phyloP scores from a whole-genome alignment of 139 green algal species.

The Chlorokybus atmophyticus region DNA sequence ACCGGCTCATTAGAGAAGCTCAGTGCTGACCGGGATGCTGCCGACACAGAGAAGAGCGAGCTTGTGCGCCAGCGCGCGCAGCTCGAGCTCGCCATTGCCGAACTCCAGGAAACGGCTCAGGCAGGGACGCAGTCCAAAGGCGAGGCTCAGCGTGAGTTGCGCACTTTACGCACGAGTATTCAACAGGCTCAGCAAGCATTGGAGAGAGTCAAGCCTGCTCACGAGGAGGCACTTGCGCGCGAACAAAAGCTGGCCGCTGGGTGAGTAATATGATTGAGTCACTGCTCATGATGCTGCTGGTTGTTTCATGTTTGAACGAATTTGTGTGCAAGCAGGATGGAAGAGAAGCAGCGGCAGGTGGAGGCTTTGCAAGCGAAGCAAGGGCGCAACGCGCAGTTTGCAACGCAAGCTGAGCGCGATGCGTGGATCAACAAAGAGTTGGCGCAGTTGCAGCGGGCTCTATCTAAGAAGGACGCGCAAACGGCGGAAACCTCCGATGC shows the following conservation, averaged over 20 bases:
- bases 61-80: slow-evolving; percentile 34
- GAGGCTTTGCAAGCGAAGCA: slow-evolving; percentile 59
- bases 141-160: too few relatives aligned
- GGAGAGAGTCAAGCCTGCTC: too few relatives aligned
- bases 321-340: slow-evolving; percentile 16
- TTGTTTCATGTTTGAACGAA: too few relatives aligned
- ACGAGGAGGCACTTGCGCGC: too few relatives aligned
- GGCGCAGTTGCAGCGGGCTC: slow-evolving; percentile 5
- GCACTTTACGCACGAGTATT: too few relatives aligned
- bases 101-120: slow-evolving; percentile 37
- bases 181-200: too few relatives aligned
- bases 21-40: slow-evolving; percentile 8
- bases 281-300: too few relatives aligned
- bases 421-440: slow-evolving; percentile 34
- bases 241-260: too few relatives aligned
- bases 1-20: neutral
- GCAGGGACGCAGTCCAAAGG: neutral
- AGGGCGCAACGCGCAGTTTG: slow-evolving; percentile 48
- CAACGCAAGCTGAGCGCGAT: slow-evolving; percentile 53
- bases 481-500: too few relatives aligned
- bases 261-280: too few relatives aligned
- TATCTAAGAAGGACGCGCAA: slow-evolving; percentile 16
- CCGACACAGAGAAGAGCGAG: slow-evolving; percentile 27
- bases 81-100: slow-evolving; percentile 57
- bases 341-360: slow-evolving; percentile 9